Conservation (phyloP, 495 filamentous ascomycete genomes). For the Usnea hakonensis region DNA sequence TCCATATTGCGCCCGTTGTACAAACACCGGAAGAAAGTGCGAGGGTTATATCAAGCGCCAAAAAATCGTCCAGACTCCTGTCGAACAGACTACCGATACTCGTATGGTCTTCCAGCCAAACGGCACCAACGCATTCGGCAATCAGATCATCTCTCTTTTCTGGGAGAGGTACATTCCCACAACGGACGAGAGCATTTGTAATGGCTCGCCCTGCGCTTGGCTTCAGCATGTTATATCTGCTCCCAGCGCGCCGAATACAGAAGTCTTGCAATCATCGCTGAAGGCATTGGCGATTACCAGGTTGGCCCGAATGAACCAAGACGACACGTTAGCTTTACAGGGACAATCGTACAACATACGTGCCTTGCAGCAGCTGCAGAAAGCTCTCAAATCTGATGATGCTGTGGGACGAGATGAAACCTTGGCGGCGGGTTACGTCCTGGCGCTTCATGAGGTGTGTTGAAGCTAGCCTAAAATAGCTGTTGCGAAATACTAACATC, state of each 20-base stretch:
- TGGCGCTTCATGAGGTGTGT: neutral
- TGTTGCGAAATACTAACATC: neutral
- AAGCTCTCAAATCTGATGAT: neutral
- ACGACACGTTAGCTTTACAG: neutral
- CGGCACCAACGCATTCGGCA: neutral
- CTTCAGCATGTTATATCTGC: neutral
- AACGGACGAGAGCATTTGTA: neutral
- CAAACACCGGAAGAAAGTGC: neutral
- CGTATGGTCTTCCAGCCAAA: neutral
- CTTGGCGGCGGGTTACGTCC: neutral
- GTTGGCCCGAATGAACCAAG: neutral
- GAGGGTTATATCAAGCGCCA: neutral
- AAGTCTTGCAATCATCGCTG: neutral
- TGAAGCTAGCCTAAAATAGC: neutral
- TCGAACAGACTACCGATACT: neutral
- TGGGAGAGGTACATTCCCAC: neutral
- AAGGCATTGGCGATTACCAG: neutral
- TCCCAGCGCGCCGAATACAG: neutral
- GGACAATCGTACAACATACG: neutral
- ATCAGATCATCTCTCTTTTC: neutral
- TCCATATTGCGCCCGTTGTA: neutral
- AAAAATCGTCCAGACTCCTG: neutral
- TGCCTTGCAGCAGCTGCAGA: slow-evolving; percentile 1
- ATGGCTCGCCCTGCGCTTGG: neutral
- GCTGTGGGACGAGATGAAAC: neutral